Conservation (phyloP, 225 moss, liverwort and hornwort genomes). For the Straminergon stramineum region DNA sequence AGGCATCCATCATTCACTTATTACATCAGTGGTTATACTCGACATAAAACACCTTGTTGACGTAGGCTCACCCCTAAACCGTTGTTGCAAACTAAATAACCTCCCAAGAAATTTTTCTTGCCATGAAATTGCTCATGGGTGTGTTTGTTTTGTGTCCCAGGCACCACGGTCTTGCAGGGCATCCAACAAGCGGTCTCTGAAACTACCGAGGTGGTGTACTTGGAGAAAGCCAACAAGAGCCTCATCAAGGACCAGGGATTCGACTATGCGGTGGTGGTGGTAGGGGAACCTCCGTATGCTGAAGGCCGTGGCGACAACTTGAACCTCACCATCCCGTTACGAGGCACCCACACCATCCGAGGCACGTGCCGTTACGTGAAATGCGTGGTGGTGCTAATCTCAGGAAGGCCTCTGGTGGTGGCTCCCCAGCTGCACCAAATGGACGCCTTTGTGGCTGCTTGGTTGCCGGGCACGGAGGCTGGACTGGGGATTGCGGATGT, state of each 20-base stretch:
- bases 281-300: conserved; percentile 40
- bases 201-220: conserved; percentile 23
- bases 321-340: conserved; percentile 36
- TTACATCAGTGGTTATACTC: not conserved
- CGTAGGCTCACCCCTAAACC: not conserved
- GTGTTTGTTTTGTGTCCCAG: not conserved
- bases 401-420: conserved; percentile 40
- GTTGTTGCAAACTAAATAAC: not conserved
- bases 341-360: conserved; percentile 18
- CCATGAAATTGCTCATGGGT: not conserved
- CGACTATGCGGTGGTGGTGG: conserved; percentile 40
- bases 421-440: conserved; percentile 25
- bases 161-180: conserved; percentile 39
- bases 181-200: conserved; percentile 21
- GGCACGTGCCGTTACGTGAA: conserved; percentile 24
- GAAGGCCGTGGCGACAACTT: conserved; percentile 31
- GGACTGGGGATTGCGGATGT: conserved; percentile 42
- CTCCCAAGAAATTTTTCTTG: not conserved
- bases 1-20: not conserved
- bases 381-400: conserved; percentile 41
- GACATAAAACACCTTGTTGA: not conserved
- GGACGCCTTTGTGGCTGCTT: conserved; percentile 47
- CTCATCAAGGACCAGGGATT: conserved; percentile 15
- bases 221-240: not conserved
- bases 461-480: conserved; percentile 50